Conservation (phyloP, 192 early-diverging fungal genomes). For the Backusella liffmaniae region DNA sequence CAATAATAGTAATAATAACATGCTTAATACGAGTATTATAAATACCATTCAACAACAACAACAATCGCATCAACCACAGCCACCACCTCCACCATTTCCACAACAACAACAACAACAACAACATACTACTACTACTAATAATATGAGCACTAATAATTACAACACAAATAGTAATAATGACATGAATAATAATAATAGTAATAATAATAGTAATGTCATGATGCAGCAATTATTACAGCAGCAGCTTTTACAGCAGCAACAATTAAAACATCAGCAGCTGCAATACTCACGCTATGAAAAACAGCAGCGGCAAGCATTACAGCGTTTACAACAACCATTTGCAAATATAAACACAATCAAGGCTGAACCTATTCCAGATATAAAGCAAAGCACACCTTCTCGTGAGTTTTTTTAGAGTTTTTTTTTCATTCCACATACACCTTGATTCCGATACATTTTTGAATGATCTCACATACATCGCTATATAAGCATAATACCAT, state of each 20-base stretch:
- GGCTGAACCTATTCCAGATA: neutral
- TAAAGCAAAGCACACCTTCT: neutral
- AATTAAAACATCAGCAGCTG: neutral
- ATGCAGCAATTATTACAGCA: neutral
- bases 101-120: slow-evolving; percentile 5
- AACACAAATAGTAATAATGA: neutral
- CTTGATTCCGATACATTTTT: neutral
- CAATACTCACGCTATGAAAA: neutral
- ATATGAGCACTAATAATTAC: neutral
- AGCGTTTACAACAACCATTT: slow-evolving; percentile 5
- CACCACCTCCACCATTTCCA: neutral
- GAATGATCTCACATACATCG: neutral
- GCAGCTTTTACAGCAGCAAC: neutral
- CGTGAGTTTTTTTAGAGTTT: neutral
- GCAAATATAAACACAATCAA: neutral
- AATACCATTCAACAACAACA: neutral
- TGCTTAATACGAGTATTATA: neutral
- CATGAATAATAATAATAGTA: neutral
- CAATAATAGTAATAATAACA: neutral
- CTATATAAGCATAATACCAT: neutral
- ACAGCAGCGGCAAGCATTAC: slow-evolving; percentile 8
- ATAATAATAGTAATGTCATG: neutral
- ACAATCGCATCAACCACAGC: neutral
- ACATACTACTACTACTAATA: neutral
- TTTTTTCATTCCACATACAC: neutral